Evolutionary conservation across 192 early-diverging fungal genomes (phyloP), one percentile per base, ranked within the genome.

Genomic region (Lobosporangium transversale): DNA sequence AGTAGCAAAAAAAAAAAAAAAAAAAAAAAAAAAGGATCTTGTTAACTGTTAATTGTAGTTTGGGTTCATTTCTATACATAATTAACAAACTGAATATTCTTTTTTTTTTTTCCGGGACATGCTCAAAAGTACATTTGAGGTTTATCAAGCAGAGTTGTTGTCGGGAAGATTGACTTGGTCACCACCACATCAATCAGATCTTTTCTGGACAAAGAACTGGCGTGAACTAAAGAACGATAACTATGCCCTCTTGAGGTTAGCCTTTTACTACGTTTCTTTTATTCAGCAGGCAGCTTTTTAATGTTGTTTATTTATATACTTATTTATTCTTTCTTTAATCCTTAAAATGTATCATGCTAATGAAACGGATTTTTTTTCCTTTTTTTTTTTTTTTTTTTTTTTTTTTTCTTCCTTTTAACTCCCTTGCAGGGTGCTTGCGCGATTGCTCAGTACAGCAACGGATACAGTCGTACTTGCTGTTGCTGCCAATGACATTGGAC

Each of bases 151-250:
- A 18, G 97, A 99, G 84, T 86, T 99, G 14, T 79, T 84, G 60
- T 90, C 91, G 6, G 95, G 94, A 9, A 89, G 90, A 75, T 84
- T 99, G 43, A 90, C 94, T 53, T 99, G 97, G 97, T 91, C 92
- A 21, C 96, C 97, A 31, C 88, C 94, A 27, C 97, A 99, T 76
- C 79, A 90, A 51, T 94, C 92, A 3, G 97, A 99, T 66, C 85
- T 88, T 66, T 99, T 99, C 83, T 99, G 97, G 97, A 95, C 93
- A 78, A 81, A 91, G 43, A 96, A 99, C 81, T 92, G 91, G 18
- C 48, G 67, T 33, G 89, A 89, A 68, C 83, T 99, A 69, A 91
- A 89, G 54, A 95, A 95, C 50, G 79, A 92, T 48, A 89, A 94
- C 79, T 87, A 88, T 60, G 89, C 90, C 44, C 79, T 89, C 12